Percentiles rank a stretch among this genome's conserved stretches.
phyloP scores from a whole-genome alignment of 257 asterid genomes.

The Asclepias syriaca region DNA sequence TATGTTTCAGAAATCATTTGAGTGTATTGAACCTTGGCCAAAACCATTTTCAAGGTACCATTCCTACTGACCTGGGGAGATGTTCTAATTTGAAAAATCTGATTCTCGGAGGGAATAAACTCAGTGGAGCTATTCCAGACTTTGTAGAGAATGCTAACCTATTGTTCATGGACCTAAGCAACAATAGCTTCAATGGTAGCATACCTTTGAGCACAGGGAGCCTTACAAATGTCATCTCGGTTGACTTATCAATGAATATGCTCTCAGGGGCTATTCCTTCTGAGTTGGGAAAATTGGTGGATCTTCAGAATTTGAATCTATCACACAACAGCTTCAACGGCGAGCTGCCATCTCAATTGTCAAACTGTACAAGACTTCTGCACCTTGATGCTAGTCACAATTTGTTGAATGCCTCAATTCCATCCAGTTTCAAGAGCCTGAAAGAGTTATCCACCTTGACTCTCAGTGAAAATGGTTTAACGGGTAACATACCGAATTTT shows the following conservation, averaged over 20 bases:
- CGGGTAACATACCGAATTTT: conserved; percentile 45
- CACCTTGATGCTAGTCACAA: conserved; percentile 37
- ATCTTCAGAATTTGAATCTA: conserved; percentile 40
- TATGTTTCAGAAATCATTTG: conserved; percentile 47
- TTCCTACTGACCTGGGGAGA: conserved; percentile 47
- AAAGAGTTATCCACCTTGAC: conserved; percentile 41
- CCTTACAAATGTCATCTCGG: conserved; percentile 24
- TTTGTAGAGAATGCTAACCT: conserved; percentile 36
- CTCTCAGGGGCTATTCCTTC: conserved; percentile 39
- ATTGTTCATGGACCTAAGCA: conserved; percentile 43
- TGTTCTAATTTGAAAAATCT: conserved; percentile 43
- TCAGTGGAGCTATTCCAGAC: conserved; percentile 42
- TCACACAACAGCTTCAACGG: conserved; percentile 49
- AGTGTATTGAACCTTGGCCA: conserved; percentile 39
- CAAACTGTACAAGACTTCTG: conserved; percentile 14
- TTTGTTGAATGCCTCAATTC: conserved; percentile 52
- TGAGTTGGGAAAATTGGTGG: conserved; percentile 37
- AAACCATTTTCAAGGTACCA: conserved; percentile 41
- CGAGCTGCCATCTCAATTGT: conserved; percentile 31
- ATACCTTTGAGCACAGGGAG: conserved; percentile 39
- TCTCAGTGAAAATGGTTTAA: conserved; percentile 48
- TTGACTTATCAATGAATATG: conserved; percentile 45
- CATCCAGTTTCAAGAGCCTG: conserved; percentile 47
- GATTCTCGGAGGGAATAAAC: conserved; percentile 46
- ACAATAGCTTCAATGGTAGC: conserved; percentile 39